A percentile compares a stretch with the other conserved stretches of the same genome.
phyloP scores from a whole-genome alignment of 768 basidiomycete genomes.

The Tulasnella sp. region DNA sequence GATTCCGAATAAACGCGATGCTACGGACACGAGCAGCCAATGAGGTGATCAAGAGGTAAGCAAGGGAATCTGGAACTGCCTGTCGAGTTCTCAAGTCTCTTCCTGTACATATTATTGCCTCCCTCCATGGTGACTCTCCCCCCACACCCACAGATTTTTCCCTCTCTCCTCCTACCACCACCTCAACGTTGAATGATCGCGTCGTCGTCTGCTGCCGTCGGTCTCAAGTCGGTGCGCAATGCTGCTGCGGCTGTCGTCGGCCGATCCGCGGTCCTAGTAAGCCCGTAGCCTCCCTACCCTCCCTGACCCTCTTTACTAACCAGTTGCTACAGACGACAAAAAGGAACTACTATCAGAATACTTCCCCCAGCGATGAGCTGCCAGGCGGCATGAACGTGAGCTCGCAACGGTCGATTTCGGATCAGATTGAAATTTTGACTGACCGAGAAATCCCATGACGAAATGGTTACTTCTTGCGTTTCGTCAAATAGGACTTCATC shows the following conservation, averaged over 20 bases:
- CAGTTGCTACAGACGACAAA: background rate
- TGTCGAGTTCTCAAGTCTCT: background rate
- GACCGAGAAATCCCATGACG: background rate
- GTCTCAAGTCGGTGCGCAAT: constrained; percentile 13
- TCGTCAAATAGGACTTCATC: constrained; percentile 79
- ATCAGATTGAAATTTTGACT: constrained; percentile 17
- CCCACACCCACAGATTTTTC: constrained; percentile 4
- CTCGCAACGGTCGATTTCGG: background rate
- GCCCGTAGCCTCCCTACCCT: background rate
- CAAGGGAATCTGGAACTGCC: background rate
- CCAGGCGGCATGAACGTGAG: constrained; percentile 10
- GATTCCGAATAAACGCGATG: constrained; percentile 17
- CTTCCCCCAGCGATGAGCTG: background rate
- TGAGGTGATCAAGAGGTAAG: constrained; percentile 6
- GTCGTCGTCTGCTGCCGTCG: constrained; percentile 5
- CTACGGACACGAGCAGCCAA: background rate
- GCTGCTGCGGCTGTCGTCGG: constrained; percentile 9
- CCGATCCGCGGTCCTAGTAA: background rate
- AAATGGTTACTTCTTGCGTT: background rate
- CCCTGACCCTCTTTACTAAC: background rate
- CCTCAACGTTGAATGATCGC: constrained; percentile 1
- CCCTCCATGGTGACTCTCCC: background rate
- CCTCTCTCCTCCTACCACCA: constrained; percentile 9
- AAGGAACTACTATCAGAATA: constrained; percentile 5
- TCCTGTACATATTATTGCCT: background rate